Evolutionary conservation across 768 basidiomycete genomes (phyloP).

Genomic region (Coprinopsis strossmayeri): DNA sequence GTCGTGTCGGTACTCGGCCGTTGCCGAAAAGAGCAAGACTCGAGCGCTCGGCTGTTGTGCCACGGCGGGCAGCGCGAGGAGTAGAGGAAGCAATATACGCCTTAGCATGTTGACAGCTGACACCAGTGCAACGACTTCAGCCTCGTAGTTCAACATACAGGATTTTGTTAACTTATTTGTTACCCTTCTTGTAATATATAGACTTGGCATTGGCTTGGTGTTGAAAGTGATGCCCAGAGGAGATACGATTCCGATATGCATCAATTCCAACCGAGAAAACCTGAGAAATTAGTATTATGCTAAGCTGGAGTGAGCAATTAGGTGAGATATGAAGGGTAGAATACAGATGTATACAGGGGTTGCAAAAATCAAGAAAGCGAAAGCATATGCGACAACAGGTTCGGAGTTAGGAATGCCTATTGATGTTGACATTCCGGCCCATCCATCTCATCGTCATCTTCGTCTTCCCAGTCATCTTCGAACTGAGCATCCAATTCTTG

Average conservation of each 20-base stretch:
- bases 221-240: too few relatives aligned
- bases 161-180: too few relatives aligned
- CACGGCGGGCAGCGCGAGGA: slow-evolving; percentile 4
- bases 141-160: too few relatives aligned
- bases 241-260: too few relatives aligned
- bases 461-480: slow-evolving; percentile 63
- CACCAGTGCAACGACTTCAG: too few relatives aligned
- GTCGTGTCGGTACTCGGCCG: slow-evolving; percentile 61
- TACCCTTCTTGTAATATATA: too few relatives aligned
- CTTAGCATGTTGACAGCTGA: too few relatives aligned
- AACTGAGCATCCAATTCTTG: slow-evolving; percentile 64
- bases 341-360: background rate
- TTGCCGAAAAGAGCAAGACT: slow-evolving; percentile 60
- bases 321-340: background rate
- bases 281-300: background rate
- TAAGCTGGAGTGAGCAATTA: background rate
- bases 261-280: too few relatives aligned
- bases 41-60: slow-evolving; percentile 22
- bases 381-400: background rate
- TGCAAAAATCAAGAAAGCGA: background rate
- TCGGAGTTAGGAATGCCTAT: slow-evolving; percentile 18
- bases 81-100: too few relatives aligned
- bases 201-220: too few relatives aligned
- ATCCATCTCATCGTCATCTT: slow-evolving; percentile 54
- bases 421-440: slow-evolving; percentile 57